Percentiles rank a stretch among this genome's conserved stretches.
These are phyloP conservation scores for Ramularia endophylla DNA, from an alignment of 2,329 filamentous ascomycete genomes.

Conservation along the genomic window DNA sequence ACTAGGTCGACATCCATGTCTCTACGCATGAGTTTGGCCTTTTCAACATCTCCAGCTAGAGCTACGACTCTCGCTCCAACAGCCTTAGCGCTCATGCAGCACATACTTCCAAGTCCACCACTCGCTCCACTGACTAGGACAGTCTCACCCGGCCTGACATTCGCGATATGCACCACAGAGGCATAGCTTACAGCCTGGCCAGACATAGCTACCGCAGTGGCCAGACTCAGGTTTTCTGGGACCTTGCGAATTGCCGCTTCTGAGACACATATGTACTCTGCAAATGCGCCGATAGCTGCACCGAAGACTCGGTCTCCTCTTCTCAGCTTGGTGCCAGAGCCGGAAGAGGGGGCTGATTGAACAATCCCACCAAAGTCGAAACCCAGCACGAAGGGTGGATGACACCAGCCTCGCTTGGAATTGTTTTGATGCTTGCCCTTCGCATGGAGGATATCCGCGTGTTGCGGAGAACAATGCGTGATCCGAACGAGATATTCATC, in stretches of 20 bases:
- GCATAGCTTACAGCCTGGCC: constrained; percentile 52
- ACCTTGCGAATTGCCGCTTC: constrained; percentile 38
- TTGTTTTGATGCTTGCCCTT: constrained; percentile 55
- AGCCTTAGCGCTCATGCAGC: constrained; percentile 50
- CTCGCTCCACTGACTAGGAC: constrained; percentile 52
- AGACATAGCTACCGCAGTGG: constrained; percentile 49
- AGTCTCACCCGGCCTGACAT: constrained; percentile 42
- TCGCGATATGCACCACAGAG: constrained; percentile 39
- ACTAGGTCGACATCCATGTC: constrained; percentile 27
- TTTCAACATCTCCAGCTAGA: constrained; percentile 44
- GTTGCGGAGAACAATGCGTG: constrained; percentile 53
- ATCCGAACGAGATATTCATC: constrained; percentile 44
- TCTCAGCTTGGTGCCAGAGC: constrained; percentile 26
- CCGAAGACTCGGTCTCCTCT: constrained; percentile 53
- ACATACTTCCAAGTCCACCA: constrained; percentile 51
- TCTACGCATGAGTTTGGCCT: constrained; percentile 32
- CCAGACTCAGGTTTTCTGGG: constrained; percentile 42
- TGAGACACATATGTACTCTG: constrained; percentile 45
- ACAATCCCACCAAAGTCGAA: constrained; percentile 57
- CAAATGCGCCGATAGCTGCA: constrained; percentile 46
- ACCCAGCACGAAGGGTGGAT: constrained; percentile 54
- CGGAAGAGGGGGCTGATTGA: constrained; percentile 31
- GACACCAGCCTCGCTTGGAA: constrained; percentile 41
- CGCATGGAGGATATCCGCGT: constrained; percentile 56
- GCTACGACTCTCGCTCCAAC: constrained; percentile 50